Evolutionary conservation across 2,329 filamentous ascomycete genomes (phyloP).

Genomic region (Sphaerulina populicola): DNA sequence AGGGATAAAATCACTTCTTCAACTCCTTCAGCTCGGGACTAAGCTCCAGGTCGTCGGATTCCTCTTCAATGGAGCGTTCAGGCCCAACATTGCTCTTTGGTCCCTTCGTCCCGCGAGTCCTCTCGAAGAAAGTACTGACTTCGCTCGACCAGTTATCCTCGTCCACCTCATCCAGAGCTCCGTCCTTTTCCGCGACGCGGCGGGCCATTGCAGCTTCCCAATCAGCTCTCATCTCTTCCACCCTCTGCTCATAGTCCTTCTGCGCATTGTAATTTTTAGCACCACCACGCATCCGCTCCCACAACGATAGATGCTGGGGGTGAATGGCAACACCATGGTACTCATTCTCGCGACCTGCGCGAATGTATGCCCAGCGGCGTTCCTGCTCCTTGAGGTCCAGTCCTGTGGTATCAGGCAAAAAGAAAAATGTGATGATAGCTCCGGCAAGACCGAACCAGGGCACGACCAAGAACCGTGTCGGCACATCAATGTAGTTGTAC

Average conservation of each 20-base stretch:
- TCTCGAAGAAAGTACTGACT: conserved; percentile 48
- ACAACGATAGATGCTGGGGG: conserved; percentile 75
- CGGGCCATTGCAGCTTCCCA: conserved; percentile 50
- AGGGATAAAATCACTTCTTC: neutral
- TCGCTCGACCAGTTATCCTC: conserved; percentile 43
- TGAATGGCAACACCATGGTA: conserved; percentile 94
- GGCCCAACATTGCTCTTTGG: neutral
- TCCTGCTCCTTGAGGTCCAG: conserved; percentile 97
- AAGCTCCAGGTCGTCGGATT: conserved; percentile 10
- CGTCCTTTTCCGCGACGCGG: conserved; percentile 45
- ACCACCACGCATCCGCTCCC: conserved; percentile 72
- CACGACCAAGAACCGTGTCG: conserved; percentile 81
- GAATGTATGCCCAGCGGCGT: conserved; percentile 82
- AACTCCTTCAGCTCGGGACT: conserved; percentile 8
- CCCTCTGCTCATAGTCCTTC: conserved; percentile 68
- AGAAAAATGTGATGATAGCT: conserved; percentile 72
- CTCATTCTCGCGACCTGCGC: conserved; percentile 64
- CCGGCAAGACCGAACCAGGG: conserved; percentile 91
- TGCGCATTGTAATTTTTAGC: conserved; percentile 78
- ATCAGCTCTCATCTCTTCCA: conserved; percentile 64
- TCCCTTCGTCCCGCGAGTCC: conserved; percentile 34
- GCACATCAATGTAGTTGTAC: conserved; percentile 87
- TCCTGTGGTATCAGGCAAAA: conserved; percentile 93
- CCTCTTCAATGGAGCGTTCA: conserved; percentile 15
- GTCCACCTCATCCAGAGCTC: conserved; percentile 31